Evolutionary conservation across 208 protist species (phyloP), one percentile per base, ranked within the genome.

Genomic region (Wallacemonas collosoma): DNA sequence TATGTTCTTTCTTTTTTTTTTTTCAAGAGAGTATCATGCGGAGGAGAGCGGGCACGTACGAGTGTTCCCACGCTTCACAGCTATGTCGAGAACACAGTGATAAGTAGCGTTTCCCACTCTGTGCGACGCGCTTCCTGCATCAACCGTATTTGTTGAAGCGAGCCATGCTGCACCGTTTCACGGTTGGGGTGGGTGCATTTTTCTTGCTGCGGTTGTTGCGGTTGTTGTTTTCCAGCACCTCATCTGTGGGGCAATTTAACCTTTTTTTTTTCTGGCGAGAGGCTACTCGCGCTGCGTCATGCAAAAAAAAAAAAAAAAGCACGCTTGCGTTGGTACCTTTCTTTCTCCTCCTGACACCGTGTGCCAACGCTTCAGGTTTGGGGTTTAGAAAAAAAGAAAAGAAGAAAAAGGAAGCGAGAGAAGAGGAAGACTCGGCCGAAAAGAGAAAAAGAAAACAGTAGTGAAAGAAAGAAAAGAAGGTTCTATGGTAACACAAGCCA

Each of bases 311-410:
- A 26, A 26, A 26, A 26, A 26, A 26, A 26, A 26, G 0, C n/a
- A 26, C 26, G 26, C 26, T 26, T 26, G 26, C 26, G 26, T 26
- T 26, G 26, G 26, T 26, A 26, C 26, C 0, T 26, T 26, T 26
- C 26, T 26, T 26, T 26, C 26, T 26, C 26, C 26, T 26, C 26
- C 26, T 26, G 26, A 26, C 0, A 26, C 26, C 26, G 26, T 26
- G 26, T 26, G 26, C 26, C 26, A 26, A 26, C 5, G 39, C 38
- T 11, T 41, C 56, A 73, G n/a, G 55, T 11, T 69, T 44, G 17
- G 17, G 26, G 17, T 58, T 12, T 53, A 73, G 26, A 58, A 15
- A 62, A 26, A 67, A 71, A 36, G 26, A 44, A 80, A 76, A 71
- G 68, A 51, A 58, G n/a, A 73, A 40, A 76, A 64, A 57, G 43